Evolutionary conservation across 768 basidiomycete species (phyloP).

Genomic region (Pisolithus sp.): DNA sequence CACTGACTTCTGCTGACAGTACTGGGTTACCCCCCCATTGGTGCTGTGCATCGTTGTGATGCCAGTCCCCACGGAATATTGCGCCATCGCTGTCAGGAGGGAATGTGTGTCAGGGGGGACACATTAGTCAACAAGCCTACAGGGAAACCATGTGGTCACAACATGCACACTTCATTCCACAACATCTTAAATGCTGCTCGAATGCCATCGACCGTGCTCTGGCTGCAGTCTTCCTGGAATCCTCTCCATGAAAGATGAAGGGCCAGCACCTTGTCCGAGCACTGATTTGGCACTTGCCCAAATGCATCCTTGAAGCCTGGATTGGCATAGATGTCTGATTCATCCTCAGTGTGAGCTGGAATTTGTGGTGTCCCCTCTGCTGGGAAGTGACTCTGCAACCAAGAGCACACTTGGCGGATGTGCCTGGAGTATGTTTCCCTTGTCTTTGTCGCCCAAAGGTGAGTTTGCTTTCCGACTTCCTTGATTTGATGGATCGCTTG

Average conservation of each 20-base stretch:
- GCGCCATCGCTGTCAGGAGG: conserved; percentile 13
- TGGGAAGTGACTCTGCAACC: background rate
- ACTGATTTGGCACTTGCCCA: background rate
- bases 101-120: no score
- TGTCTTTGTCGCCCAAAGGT: background rate
- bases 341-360: background rate
- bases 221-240: background rate
- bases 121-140: background rate
- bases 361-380: background rate
- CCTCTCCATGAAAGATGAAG: background rate
- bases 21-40: conserved; percentile 27
- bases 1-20: conserved; percentile 14
- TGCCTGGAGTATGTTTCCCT: background rate
- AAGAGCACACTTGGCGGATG: background rate
- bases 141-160: background rate
- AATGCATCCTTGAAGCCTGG: background rate
- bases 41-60: conserved; percentile 15
- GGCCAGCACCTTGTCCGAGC: background rate
- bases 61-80: conserved; percentile 23
- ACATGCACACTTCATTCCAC: conserved; percentile 1
- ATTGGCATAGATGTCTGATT: background rate
- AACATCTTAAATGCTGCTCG: background rate
- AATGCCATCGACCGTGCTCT: background rate
- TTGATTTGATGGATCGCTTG: background rate
- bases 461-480: background rate